These are phyloP conservation scores for Dunaliella sp. DNA, from an alignment of 139 green algal genomes.

Conservation along the genomic window DNA sequence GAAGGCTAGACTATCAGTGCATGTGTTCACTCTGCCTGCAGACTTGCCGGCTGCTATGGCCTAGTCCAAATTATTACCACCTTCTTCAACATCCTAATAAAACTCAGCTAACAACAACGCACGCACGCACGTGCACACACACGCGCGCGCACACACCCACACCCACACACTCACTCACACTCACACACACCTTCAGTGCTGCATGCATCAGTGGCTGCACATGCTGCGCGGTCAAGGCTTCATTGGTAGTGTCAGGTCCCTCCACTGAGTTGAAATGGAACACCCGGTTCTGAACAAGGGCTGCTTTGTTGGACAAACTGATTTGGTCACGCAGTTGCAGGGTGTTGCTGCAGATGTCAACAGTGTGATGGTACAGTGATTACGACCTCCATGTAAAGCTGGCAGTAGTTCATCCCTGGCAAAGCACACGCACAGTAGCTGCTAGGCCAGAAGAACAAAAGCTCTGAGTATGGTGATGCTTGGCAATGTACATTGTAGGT, in stretches of 20 bases:
- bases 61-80: too few species aligned
- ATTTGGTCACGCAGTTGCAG: constrained; percentile 21
- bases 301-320: not conserved
- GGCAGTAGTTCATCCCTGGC: too few species aligned
- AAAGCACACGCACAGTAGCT: not conserved
- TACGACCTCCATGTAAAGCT: not conserved
- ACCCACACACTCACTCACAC: too few species aligned
- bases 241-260: constrained; percentile 10
- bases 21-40: too few species aligned
- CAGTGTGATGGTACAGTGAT: not conserved
- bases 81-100: too few species aligned
- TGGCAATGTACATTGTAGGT: not conserved
- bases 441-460: too few species aligned
- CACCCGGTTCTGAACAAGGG: constrained; percentile 5
- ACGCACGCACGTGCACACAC: too few species aligned
- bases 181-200: not conserved
- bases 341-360: constrained; percentile 12
- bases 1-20: too few species aligned
- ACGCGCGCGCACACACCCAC: too few species aligned
- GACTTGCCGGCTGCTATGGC: too few species aligned
- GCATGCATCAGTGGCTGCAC: constrained; percentile 33
- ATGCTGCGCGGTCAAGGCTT: constrained; percentile 21
- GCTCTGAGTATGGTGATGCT: not conserved
- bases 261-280: constrained; percentile 26
- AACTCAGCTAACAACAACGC: too few species aligned